phyloP scores from a whole-genome alignment of 495 filamentous ascomycete genomes.

The Neurospora terricola region DNA sequence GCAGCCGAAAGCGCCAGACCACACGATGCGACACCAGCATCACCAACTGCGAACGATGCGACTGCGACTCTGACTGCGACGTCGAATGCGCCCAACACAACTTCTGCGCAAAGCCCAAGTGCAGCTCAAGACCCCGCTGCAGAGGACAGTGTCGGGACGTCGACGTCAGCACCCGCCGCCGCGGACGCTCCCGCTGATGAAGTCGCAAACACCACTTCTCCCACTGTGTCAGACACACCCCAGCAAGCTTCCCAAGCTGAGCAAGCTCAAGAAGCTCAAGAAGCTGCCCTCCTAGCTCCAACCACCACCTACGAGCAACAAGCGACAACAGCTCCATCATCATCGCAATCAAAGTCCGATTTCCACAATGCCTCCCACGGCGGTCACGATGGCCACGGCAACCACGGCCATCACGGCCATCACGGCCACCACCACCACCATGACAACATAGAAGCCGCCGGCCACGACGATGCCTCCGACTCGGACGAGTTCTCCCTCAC shows the following conservation, averaged over 20 bases:
- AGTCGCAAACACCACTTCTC: neutral
- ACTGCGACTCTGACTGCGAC: neutral
- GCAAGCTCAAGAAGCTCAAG: neutral
- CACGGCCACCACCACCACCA: neutral
- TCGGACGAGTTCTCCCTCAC: constrained; percentile 19
- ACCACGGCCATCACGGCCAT: neutral
- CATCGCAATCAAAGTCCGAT: neutral
- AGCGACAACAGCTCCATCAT: neutral
- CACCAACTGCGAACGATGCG: neutral
- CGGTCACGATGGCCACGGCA: neutral
- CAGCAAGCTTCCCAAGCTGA: neutral
- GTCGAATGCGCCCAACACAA: neutral
- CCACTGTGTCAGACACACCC: neutral
- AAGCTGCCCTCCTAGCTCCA: neutral
- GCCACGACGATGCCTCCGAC: constrained; percentile 5
- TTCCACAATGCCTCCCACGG: neutral
- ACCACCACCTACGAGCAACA: neutral
- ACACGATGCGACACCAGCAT: neutral
- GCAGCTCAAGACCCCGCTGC: neutral
- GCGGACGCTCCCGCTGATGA: neutral
- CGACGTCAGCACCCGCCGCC: neutral
- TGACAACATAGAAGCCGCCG: constrained; percentile 15
- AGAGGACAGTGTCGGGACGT: neutral
- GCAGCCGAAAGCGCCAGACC: neutral
- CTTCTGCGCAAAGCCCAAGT: neutral